Base-by-base conservation (phyloP, 805 yeast species). In the Metschnikowia cubensis region DNA sequence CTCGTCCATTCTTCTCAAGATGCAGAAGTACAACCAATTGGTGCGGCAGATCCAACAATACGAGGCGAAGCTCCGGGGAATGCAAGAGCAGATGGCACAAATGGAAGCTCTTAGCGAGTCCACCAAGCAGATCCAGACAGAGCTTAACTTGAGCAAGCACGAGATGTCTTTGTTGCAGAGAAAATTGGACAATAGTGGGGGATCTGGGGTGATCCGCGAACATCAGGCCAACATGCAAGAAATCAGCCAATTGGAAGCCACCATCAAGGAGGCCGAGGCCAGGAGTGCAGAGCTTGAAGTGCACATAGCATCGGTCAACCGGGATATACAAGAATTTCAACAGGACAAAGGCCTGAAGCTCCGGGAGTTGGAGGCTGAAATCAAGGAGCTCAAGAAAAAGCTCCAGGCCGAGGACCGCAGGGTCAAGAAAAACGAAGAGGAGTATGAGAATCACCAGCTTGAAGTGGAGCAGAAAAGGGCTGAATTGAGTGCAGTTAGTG, bases 261-360 rank as follows among this genome's bases (percentile, higher is more conserved):
- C 67, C 20, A 74, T 84, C 4, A 73, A 76, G 15, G 62, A 69
- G 17, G 55, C 49, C n/a, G 45, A 47, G 36, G 55, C 60, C 2
- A 58, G 64, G 14, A 63, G 72, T 3, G 47, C 57, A 1, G 59
- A 58, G 2, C 73, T 71, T 36, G 63, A 71, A 32, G 50, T 50
- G 0, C 86, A 84, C 29, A 77, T 87, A 11, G 56, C 59, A 3
- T 62, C 63, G 6, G 83, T 87, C 47, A 87, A 87, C 60, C 77
- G 71, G 15, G 98, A 94, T 64, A 87, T 90, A 71, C 74, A 77
- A 47, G 98, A 94, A 59, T 92, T 90, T 63, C 81, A 79, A 51
- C 71, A 71, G 40, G 86, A 95, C 64, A 91, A 90, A 58, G 89
- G 91, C 0, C 79, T 85, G 1, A 95, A 92, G 64, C 73, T 95